A percentile compares a stretch with the other conserved stretches of the same genome.
Evolutionary conservation across 163 green algal genomes (phyloP).

Genomic region (Scenedesmus sp.): DNA sequence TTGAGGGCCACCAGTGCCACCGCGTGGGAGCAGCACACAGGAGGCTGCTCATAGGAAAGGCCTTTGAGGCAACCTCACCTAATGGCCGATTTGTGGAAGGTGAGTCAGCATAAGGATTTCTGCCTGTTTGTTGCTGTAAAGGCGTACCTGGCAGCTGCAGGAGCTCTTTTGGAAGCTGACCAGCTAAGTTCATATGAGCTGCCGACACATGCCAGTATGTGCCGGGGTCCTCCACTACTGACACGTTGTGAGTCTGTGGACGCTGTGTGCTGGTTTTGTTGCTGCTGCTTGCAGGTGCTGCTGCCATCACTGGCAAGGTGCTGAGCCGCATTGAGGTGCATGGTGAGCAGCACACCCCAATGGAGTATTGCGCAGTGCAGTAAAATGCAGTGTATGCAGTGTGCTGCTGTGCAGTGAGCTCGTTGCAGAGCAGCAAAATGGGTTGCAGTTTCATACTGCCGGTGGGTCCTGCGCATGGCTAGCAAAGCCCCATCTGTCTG

Average conservation of each 20-base stretch:
- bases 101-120: background rate
- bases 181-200: background rate
- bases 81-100: constrained; percentile 86
- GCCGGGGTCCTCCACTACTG: background rate
- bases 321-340: constrained; percentile 82
- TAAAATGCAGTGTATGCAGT: constrained; percentile 57
- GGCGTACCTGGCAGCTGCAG: background rate
- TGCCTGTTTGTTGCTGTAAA: background rate
- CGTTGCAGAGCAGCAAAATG: too few relatives aligned
- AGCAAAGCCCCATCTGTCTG: too few relatives aligned
- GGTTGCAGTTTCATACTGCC: too few relatives aligned
- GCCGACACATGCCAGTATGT: background rate
- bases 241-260: background rate
- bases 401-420: too few relatives aligned
- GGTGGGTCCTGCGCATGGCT: too few relatives aligned
- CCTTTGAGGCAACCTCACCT: constrained; percentile 79
- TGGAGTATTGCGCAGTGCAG: constrained; percentile 48
- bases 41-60: constrained; percentile 68
- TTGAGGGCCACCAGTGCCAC: constrained; percentile 85
- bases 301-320: constrained; percentile 60
- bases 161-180: background rate
- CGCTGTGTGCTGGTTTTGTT: background rate
- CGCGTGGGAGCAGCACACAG: constrained; percentile 80
- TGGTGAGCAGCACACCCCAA: constrained; percentile 28
- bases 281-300: constrained; percentile 52